Conservation (phyloP, 495 filamentous ascomycete genomes). For the Talaromyces wortmannii region DNA sequence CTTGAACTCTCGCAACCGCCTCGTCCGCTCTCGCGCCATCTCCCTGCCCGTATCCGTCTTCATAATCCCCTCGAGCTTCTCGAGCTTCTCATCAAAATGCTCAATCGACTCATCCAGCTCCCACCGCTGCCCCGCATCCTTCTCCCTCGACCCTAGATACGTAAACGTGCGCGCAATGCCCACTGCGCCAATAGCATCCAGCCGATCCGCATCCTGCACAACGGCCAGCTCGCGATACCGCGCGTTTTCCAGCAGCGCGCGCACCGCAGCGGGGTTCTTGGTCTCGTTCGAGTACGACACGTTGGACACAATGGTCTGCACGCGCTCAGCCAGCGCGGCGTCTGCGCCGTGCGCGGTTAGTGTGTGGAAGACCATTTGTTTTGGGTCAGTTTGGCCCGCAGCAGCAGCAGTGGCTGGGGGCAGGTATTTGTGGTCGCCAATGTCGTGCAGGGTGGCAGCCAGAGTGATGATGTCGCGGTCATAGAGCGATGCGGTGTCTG, state of each 20-base stretch:
- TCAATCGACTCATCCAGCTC: constrained; percentile 57
- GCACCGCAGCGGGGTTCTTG: constrained; percentile 47
- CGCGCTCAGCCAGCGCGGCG: constrained; percentile 45
- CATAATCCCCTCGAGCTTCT: constrained; percentile 70
- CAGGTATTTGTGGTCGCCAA: constrained; percentile 80
- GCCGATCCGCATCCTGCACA: constrained; percentile 84
- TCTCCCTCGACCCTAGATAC: constrained; percentile 57
- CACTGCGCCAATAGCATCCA: constrained; percentile 84
- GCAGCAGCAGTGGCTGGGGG: neutral
- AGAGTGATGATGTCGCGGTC: constrained; percentile 58
- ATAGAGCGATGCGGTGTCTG: constrained; percentile 17
- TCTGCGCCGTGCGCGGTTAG: constrained; percentile 51
- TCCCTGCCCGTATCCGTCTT: constrained; percentile 67
- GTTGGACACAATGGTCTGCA: constrained; percentile 63
- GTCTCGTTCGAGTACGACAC: constrained; percentile 76
- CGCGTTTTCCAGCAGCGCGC: constrained; percentile 37
- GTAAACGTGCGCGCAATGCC: constrained; percentile 76
- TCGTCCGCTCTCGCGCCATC: constrained; percentile 59
- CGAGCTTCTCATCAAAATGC: constrained; percentile 77
- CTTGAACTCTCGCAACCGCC: constrained; percentile 55
- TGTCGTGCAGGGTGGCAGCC: constrained; percentile 76
- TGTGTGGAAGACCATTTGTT: constrained; percentile 47
- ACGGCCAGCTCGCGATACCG: constrained; percentile 68
- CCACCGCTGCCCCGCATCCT: constrained; percentile 22
- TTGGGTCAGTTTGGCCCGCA: constrained; percentile 27